Evolutionary conservation across 2,329 filamentous ascomycete species (phyloP).

Genomic region (Aspergillus neotritici): DNA sequence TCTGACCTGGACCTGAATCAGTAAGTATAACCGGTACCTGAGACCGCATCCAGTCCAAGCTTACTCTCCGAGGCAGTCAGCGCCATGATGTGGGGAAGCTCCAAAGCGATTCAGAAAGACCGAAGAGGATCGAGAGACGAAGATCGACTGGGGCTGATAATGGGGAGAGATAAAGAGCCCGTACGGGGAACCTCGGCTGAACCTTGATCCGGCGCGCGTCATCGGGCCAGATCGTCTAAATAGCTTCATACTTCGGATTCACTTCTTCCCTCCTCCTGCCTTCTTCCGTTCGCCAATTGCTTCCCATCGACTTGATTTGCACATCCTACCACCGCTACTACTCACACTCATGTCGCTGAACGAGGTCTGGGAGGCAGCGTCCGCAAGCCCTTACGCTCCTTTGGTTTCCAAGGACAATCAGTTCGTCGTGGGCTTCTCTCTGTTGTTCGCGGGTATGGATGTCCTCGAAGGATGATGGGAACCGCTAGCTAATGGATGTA

Average conservation of each 20-base stretch:
- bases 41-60: slow-evolving; percentile 3
- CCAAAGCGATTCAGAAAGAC: no score
- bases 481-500: slow-evolving; percentile 18
- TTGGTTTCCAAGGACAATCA: slow-evolving; percentile 75
- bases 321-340: slow-evolving; percentile 1
- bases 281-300: no score
- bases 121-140: neutral
- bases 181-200: neutral
- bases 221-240: slow-evolving; percentile 18
- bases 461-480: no score
- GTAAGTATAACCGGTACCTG: slow-evolving; percentile 1
- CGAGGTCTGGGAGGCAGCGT: slow-evolving; percentile 89
- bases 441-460: slow-evolving; percentile 60
- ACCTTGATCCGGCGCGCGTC: slow-evolving; percentile 16
- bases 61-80: slow-evolving; percentile 30
- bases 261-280: neutral
- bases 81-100: slow-evolving; percentile 17
- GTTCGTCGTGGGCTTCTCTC: slow-evolving; percentile 70
- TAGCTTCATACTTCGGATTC: neutral
- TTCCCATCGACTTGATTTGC: neutral
- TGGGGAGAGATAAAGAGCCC: neutral
- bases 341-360: slow-evolving; percentile 58
- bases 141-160: no score
- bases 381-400: slow-evolving; percentile 77
- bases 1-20: slow-evolving; percentile 19